phyloP scores from a whole-genome alignment of 768 basidiomycete species.

The Mycena latifolia region DNA sequence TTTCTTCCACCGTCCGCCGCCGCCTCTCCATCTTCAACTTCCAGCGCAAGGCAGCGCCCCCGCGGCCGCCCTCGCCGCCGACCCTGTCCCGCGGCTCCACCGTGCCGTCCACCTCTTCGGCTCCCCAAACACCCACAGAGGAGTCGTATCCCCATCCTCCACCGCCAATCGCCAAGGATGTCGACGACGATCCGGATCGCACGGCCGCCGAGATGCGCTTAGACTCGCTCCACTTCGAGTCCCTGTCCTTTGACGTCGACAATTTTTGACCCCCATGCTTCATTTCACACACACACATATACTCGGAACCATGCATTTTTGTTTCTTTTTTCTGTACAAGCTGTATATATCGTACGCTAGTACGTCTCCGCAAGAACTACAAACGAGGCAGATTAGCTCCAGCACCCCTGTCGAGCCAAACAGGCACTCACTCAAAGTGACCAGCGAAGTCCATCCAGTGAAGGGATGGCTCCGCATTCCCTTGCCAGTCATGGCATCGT shows the following conservation, averaged over 20 bases:
- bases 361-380: slow-evolving; percentile 48
- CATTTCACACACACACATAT: slow-evolving; percentile 20
- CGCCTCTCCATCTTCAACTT: slow-evolving; percentile 53
- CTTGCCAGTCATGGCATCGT: slow-evolving; percentile 86
- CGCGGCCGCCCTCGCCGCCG: slow-evolving; percentile 23
- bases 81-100: slow-evolving; percentile 42
- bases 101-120: slow-evolving; percentile 43
- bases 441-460: slow-evolving; percentile 95
- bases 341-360: slow-evolving; percentile 34
- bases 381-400: neutral
- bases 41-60: slow-evolving; percentile 41
- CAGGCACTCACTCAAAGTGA: slow-evolving; percentile 80
- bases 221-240: slow-evolving; percentile 81
- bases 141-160: slow-evolving; percentile 24
- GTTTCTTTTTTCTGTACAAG: slow-evolving; percentile 30
- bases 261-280: slow-evolving; percentile 51
- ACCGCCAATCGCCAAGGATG: slow-evolving; percentile 40
- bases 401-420: neutral
- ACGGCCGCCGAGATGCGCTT: slow-evolving; percentile 64
- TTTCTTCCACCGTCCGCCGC: slow-evolving; percentile 41
- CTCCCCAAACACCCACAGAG: slow-evolving; percentile 52
- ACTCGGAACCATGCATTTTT: slow-evolving; percentile 27
- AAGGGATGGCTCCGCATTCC: slow-evolving; percentile 95
- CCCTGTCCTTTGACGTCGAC: slow-evolving; percentile 75
- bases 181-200: slow-evolving; percentile 32